Base-by-base conservation (phyloP, 805 yeast species). In the Saccharomycopsis fibuligera region DNA sequence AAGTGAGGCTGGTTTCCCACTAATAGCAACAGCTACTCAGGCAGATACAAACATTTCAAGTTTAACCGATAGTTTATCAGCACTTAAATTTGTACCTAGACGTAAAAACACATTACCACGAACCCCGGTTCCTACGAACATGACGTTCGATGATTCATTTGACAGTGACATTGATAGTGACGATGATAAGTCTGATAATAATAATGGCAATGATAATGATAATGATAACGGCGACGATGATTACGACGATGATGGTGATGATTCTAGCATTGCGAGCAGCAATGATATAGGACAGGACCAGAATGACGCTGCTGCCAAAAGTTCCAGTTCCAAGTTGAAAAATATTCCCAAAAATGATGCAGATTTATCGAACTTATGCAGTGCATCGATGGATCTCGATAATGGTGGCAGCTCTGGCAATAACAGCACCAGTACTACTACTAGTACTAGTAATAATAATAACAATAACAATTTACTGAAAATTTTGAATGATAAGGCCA, bases 61-160 rank as follows among this genome's bases (percentile, higher is more conserved):
- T 27, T 43, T 53, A 10, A 33, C 45, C 31, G 48, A 53, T 8
- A 38, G 48, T 35, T 36, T 48, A 16, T 35, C 42, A 10, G 43
- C 42, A 10, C 43, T 50, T 4, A 24, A 35, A 10, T 53, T 50
- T 21, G 17, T 17, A 17, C n/a, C 37, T 8, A 42, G 39, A 19
- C 3, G 39, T 25, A 47, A 30, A 45, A 45, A 49, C 31, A 19
- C 47, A 6, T 23, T 52, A 14, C 55, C 55, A 3, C 30, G 49
- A 35, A 52, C 55, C 21, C 55, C 55, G 5, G 30, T 41, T 25
- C 55, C 55, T 9, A 41, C 30, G 4, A 44, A 52, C 31, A 5
- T 47, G 25, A 35, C 17, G 12, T 52, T 46, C 9, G 35, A 30
- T 12, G 31, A 36, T 16, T 14, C 29, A 4, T 17, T 6, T 10